phyloP scores from a whole-genome alignment of 805 yeast species.

The Lipomyces kockii region DNA sequence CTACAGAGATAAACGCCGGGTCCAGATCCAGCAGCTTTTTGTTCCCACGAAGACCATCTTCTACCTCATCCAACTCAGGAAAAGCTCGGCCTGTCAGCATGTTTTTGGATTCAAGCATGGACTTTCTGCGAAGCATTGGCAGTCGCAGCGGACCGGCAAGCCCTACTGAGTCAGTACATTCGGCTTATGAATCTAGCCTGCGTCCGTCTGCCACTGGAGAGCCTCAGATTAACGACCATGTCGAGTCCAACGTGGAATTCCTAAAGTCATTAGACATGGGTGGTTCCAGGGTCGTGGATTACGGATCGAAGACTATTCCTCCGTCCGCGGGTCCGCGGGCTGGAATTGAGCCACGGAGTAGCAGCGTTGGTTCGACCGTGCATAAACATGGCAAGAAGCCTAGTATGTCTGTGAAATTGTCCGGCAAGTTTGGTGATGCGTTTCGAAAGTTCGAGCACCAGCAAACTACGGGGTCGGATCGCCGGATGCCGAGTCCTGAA shows the following conservation, averaged over 20 bases:
- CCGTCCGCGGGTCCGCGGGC: background rate
- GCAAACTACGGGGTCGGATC: slow-evolving; percentile 2
- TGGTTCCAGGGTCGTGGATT: slow-evolving; percentile 20
- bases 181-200: slow-evolving; percentile 18
- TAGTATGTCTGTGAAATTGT: slow-evolving; percentile 21
- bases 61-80: slow-evolving; percentile 6
- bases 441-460: slow-evolving; percentile 28
- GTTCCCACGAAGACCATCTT: slow-evolving; percentile 11
- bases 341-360: slow-evolving; percentile 3
- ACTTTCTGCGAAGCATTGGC: slow-evolving; percentile 32
- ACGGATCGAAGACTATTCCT: slow-evolving; percentile 7
- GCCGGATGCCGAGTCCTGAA: slow-evolving; percentile 25
- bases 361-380: slow-evolving; percentile 10
- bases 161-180: slow-evolving; percentile 25
- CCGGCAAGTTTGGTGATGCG: slow-evolving; percentile 36
- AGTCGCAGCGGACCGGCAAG: slow-evolving; percentile 23
- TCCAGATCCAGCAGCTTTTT: slow-evolving; percentile 17
- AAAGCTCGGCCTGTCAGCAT: slow-evolving; percentile 29
- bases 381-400: slow-evolving; percentile 28
- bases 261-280: slow-evolving; percentile 34
- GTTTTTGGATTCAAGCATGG: slow-evolving; percentile 35
- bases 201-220: slow-evolving; percentile 24
- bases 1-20: slow-evolving; percentile 20
- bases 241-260: slow-evolving; percentile 33
- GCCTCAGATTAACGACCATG: slow-evolving; percentile 33